Evolutionary conservation across 345 rosid genomes (phyloP), one percentile per base, ranked within the genome.

Genomic region (Gossypium stocksii): DNA sequence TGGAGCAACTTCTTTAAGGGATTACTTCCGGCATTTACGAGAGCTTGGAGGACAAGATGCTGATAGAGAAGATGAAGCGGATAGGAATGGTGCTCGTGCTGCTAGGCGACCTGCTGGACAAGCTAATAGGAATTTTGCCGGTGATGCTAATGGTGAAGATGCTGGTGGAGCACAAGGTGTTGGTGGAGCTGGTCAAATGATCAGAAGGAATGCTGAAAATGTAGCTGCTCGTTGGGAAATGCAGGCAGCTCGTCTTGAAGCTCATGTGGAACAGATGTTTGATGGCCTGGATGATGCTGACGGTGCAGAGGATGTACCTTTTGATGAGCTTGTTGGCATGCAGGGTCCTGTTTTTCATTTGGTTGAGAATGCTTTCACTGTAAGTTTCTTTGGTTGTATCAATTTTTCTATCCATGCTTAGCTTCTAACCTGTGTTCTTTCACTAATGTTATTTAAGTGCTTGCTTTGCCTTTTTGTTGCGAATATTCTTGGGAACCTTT

Each of bases 291-390:
- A 95, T 43, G 99, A 93, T 74, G 98, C 93, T 83, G 99, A 95
- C 85, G 99, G 97, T 78, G 99, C 99, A 9, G 99, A 96, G 86
- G 99, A 96, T 75, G 99, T 96, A 23, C 99, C 99, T 57, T 96
- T 96, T 77, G 99, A 96, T 62, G 99, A 96, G 85, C 92, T 96
- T 73, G 99, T 93, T 70, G 98, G 98, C 80, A 96, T 96, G 98
- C 99, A 93, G 87, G 97, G 99, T 70, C 98, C 99, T 22, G 97
- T 96, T 71, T 91, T 96, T 72, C 99, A 96, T 88, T 90, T 96
- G 85, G 97, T 96, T 85, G 99, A 96, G 83, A 96, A 96, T 85
- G 97, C 99, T 66, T 93, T 96, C 74, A 96, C 98, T 60, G 99
- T 96, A 83, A 88, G 99, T 85, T 58, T 65, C 15, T 73, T 15